Evolutionary conservation across 306 rosid genomes (phyloP), one percentile per base, ranked within the genome.

Genomic region (Casuarina glauca): DNA sequence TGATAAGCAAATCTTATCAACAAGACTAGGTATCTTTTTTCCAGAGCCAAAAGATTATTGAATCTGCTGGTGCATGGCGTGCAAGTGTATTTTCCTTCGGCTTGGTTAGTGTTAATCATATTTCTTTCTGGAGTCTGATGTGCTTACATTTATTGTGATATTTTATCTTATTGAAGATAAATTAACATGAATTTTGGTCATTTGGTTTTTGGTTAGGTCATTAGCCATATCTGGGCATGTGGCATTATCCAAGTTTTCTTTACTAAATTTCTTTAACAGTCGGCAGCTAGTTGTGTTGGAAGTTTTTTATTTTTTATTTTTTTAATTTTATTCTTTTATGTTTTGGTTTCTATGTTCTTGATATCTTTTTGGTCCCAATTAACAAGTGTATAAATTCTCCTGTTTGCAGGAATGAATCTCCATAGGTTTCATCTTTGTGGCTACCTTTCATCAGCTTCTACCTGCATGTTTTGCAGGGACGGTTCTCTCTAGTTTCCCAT

Each of bases 391-490:
- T 74, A 57, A 77, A 15, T 82, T 48, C 41, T 66, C 74, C 54
- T 80, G 61, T 67, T 38, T 82, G 88, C 97, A 89, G 94, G 91
- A 89, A 76, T 81, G 85, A 75, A 38, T 82, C 84, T 70, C 88
- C 87, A 36, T 79, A 84, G 74, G 74, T 73, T 69, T 85, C 75
- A 63, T 64, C 9, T 52, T 44, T 19, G 63, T 70, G 85, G 86
- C 67, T 51, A 52, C 70, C 79, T 36, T 64, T 70, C 70, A 80
- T 79, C 81, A 81, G 64, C 73, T 73, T 75, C 77, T 78, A 80
- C 70, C 51, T 35, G 38, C 38, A 82, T 72, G 79, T 74, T 70
- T 74, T 74, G 35, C 51, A 75, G 82, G 51, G 68, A 67, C 50
- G 58, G 42, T 74, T 69, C 44, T 69, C 44, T 70, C 9, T 50